Evolutionary conservation across 495 filamentous ascomycete genomes (phyloP), one percentile per base, ranked within the genome.

Genomic region (Thermothielavioides terrestris): DNA sequence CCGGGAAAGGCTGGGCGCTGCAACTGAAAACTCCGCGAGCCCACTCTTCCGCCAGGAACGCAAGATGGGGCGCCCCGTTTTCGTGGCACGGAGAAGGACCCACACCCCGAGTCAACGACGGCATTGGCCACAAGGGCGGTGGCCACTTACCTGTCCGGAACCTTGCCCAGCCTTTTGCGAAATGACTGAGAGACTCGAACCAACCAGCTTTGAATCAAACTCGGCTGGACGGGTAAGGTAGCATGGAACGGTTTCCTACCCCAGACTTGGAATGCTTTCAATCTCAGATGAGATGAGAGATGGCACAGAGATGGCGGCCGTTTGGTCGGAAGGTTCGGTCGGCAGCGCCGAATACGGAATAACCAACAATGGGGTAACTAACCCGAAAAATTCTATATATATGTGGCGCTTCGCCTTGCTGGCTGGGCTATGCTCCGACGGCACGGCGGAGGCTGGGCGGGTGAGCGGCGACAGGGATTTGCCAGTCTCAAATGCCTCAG

Each of bases 11-110:
- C 46, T 34, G 45, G 45, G 49, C n/a, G n/a, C n/a, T n/a, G n/a
- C 28, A 45, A 34, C 25, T 36, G 42, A 17, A n/a, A 30, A 40
- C 50, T 46, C 25, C 36, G 32, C 39, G 40, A 54, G 53, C 47
- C 53, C 46, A n/a, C n/a, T n/a, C n/a, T 47, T 43, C 39, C 34
- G 45, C 46, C 58, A 64, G 61, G 61, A 60, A 64, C 61, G 46
- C 41, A 64, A 46, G 49, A 46, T 44, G 48, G 56, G 32, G 50
- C 30, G 53, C 52, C 59, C 45, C 39, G 46, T 46, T 55, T 50
- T 32, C 46, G 48, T 57, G 58, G 54, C 54, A 55, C 49, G 45
- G 50, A 28, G 30, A 27, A 11, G 1, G 54, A 31, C 46, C 54
- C 58, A 55, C 58, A 51, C 40, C 5, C 4, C 18, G 11, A 26